Base-by-base conservation (phyloP, 768 basidiomycete species). In the Dioszegia hungarica region DNA sequence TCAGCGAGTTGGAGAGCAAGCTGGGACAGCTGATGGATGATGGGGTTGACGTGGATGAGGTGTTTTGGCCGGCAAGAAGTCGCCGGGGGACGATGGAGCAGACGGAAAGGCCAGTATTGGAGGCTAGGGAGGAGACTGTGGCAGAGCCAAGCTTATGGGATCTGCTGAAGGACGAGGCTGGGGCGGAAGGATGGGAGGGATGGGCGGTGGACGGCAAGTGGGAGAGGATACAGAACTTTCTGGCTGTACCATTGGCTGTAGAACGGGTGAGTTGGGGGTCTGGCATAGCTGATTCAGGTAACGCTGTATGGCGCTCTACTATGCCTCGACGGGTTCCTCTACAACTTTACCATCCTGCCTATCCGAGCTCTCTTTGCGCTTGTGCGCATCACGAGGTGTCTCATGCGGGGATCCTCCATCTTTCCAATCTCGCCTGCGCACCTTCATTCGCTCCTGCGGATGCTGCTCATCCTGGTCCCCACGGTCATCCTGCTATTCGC, bases 331-430 rank as follows among this genome's bases (percentile, higher is more conserved):
- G 91, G 92, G 1, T 97, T 98, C 78, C 82, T 99, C 0, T 95
- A 98, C 77, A 93, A 90, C 0, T 97, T 99, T 79, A 99, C 95
- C 17, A 89, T 99, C 65, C 84, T 95, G 10, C 95, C 95, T 10
- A 90, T 99, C 56, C 88, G 94, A 38, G 60, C 75, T 11, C n/a
- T 57, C 5, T 66, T 76, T 31, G 76, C 76, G 1, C 39, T 61
- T 2, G 27, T 54, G 5, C 67, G 64, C 11, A 51, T 68, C 14
- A 44, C 14, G 55, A 47, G 44, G 40, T 40, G 52, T 50, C 39
- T 44, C 39, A n/a, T 43, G 10, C n/a, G 31, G 5, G 19, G 41
- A 33, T n/a, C 49, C 19, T 25, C 37, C 10, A 29, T 53, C 43
- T 57, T 58, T 50, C 65, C 63, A 14, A 56, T 68, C n/a, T 63